Percentiles rank a stretch among this genome's conserved stretches.
phyloP scores from a whole-genome alignment of 192 early-diverging fungal species.

The Coemansia sp. region DNA sequence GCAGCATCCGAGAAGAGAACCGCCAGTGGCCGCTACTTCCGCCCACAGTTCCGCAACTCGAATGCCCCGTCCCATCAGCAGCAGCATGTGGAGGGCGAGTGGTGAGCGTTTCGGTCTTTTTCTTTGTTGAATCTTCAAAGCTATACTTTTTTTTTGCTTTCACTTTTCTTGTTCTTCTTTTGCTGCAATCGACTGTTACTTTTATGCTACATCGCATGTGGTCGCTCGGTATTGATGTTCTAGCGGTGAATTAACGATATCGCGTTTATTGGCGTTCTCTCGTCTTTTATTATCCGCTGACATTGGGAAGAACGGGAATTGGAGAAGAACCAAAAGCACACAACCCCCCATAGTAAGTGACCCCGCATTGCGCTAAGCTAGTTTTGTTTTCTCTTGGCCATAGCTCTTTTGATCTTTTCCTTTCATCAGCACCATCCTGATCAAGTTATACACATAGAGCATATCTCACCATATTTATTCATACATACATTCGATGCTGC shows the following conservation, averaged over 20 bases:
- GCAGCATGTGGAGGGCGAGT: conserved; percentile 44
- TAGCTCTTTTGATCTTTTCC: no score
- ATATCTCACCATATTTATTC: background rate
- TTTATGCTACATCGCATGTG: background rate
- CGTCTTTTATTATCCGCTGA: no score
- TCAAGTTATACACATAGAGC: no score
- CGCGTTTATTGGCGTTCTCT: no score
- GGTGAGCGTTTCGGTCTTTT: conserved; percentile 14
- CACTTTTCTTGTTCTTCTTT: background rate
- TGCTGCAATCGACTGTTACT: background rate
- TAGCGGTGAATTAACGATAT: no score
- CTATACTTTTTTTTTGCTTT: background rate
- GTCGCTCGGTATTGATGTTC: no score
- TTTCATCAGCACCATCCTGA: no score
- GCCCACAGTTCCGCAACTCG: conserved; percentile 56
- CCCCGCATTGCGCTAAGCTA: no score
- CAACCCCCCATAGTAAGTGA: no score
- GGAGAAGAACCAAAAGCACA: no score
- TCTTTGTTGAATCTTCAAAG: background rate
- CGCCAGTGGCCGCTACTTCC: conserved; percentile 57
- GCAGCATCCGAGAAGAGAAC: conserved; percentile 74
- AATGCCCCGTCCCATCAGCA: conserved; percentile 14
- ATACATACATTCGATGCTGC: background rate
- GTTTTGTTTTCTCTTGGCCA: no score
- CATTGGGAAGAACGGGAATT: no score